A percentile compares a stretch with the other conserved stretches of the same genome.
Conservation (phyloP, 2,329 filamentous ascomycete species). For the Monilinia fructigena region DNA sequence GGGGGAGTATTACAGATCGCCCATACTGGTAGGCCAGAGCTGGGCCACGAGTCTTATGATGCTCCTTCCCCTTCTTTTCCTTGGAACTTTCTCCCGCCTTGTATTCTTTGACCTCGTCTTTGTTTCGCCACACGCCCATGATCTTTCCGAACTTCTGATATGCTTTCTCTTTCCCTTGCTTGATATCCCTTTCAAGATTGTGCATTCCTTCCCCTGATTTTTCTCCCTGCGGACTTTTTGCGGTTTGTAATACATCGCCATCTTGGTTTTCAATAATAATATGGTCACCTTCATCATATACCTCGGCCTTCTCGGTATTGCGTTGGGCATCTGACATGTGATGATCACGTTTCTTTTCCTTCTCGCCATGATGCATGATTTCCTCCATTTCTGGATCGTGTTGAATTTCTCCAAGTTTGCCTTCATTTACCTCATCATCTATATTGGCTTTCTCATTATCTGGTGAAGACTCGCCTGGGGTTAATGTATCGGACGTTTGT, state of each 20-base stretch:
- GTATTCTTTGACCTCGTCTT: slow-evolving; percentile 42
- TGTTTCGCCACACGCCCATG: slow-evolving; percentile 37
- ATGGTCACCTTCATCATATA: slow-evolving; percentile 78
- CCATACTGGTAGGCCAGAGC: slow-evolving; percentile 85
- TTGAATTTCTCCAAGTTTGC: slow-evolving; percentile 38
- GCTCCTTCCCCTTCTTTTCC: slow-evolving; percentile 40
- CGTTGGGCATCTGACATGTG: slow-evolving; percentile 37
- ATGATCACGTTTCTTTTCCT: slow-evolving; percentile 39
- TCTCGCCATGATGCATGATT: slow-evolving; percentile 39
- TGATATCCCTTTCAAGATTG: slow-evolving; percentile 43
- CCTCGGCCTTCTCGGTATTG: slow-evolving; percentile 51
- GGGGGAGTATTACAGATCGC: slow-evolving; percentile 58
- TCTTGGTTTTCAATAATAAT: slow-evolving; percentile 82
- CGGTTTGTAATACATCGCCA: slow-evolving; percentile 76
- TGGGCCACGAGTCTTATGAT: slow-evolving; percentile 60
- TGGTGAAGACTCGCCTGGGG: slow-evolving; percentile 35
- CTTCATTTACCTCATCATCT: slow-evolving; percentile 40
- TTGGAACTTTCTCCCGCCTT: slow-evolving; percentile 38
- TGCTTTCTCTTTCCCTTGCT: slow-evolving; percentile 33
- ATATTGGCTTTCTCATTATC: slow-evolving; percentile 33
- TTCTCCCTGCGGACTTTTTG: slow-evolving; percentile 41
- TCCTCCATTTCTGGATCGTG: slow-evolving; percentile 41
- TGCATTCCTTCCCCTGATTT: slow-evolving; percentile 41
- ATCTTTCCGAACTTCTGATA: slow-evolving; percentile 38
- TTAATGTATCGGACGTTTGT: slow-evolving; percentile 38